Base-by-base conservation (phyloP, 108 stramenopile species). In the Nitzschia palea region DNA sequence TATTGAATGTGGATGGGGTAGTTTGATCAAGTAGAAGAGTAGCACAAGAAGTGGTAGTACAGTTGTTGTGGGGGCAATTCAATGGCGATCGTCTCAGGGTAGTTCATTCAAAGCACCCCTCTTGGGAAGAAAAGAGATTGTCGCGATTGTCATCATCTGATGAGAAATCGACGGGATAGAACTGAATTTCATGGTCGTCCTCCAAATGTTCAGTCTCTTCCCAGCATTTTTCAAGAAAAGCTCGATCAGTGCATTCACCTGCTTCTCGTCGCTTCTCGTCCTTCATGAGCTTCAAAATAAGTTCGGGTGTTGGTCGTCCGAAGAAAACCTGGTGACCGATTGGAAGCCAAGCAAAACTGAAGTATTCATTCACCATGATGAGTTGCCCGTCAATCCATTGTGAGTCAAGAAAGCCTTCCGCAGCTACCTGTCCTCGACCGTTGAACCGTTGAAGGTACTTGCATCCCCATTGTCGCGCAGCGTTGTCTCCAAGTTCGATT, bases 321-420 rank as follows among this genome's bases (percentile, higher is more conserved):
- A 92, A 92, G 55, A 92, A 89, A 0, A 92, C 80, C 68, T 92
- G 90, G 48, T 87, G 84, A 6, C 84, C 80, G 59, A 89, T 85
- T 5, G 86, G 86, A 22, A 77, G 32, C 90, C 90, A 92, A 8
- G 87, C 87, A 62, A 92, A 92, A 28, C 74, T 71, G 57, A 92
- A 92, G 67, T 82, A 88, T 34, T 71, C 70, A 6, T 80, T 81
- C 4, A 92, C 81, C 14, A 92, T 44, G 48, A 92, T 92, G 0
- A 92, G 73, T 64, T 92, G 87, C 33, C 89, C 89, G 9, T 90
- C 85, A 59, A 87, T 61, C 80, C 81, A 90, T 67, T 87, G 84
- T 17, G 71, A 60, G 40, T 73, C 73, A 50, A 57, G 55, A 72
- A 76, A 89, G 8, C 86, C 84, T 61, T 83, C 78, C 52, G 81